Percentiles rank a stretch among this genome's conserved stretches.
Conservation (phyloP, 768 basidiomycete species). For the Galerina sulciceps region DNA sequence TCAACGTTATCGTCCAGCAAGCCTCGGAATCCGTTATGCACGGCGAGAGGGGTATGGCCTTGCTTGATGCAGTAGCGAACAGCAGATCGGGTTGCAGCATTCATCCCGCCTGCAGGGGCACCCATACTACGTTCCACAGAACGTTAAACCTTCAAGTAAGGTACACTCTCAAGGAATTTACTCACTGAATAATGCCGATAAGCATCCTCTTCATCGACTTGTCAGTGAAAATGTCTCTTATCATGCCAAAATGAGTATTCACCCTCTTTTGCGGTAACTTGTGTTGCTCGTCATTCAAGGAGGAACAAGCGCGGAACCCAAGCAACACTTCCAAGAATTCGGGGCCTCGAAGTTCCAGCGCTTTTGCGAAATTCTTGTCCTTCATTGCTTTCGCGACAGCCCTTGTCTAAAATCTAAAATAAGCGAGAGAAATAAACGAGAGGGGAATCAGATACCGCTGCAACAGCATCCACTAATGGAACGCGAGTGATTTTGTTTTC, state of each 20-base stretch:
- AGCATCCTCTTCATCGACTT: constrained; percentile 62
- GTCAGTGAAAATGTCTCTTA: constrained; percentile 12
- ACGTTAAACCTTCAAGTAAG: not conserved
- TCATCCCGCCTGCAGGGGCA: constrained; percentile 98
- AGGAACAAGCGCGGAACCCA: constrained; percentile 81
- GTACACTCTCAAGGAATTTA: constrained; percentile 1
- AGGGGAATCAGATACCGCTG: constrained; percentile 55
- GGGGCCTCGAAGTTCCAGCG: constrained; percentile 87
- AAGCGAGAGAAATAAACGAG: constrained; percentile 1
- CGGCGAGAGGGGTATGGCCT: constrained; percentile 90
- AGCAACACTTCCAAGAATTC: constrained; percentile 89
- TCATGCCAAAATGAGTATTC: constrained; percentile 15
- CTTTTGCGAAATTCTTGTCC: constrained; percentile 82
- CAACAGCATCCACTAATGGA: constrained; percentile 92
- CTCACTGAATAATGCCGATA: constrained; percentile 85
- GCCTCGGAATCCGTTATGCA: constrained; percentile 96
- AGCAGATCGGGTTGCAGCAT: constrained; percentile 94
- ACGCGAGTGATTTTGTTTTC: constrained; percentile 96
- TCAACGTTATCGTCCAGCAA: constrained; percentile 87
- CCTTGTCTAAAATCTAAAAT: constrained; percentile 63
- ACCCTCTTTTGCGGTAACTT: constrained; percentile 57
- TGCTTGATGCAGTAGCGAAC: constrained; percentile 91
- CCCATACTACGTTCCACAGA: constrained; percentile 65
- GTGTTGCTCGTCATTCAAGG: constrained; percentile 52
- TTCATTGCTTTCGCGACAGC: constrained; percentile 84